A percentile compares a stretch with the other conserved stretches of the same genome.
phyloP scores from a whole-genome alignment of 2,329 filamentous ascomycete genomes.

The Venturia pyrina region DNA sequence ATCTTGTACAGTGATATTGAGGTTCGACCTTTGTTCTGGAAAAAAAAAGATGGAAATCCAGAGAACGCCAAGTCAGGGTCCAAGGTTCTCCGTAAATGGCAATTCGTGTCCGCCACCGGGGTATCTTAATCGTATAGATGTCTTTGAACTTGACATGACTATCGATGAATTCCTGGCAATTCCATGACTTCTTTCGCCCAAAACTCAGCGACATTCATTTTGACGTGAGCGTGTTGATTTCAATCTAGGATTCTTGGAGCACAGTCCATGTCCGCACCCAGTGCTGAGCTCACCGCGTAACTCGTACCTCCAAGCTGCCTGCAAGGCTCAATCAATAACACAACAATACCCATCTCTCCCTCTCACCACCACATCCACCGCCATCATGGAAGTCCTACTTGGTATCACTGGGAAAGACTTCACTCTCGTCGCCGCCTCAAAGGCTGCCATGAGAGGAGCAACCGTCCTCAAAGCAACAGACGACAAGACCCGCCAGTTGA shows the following conservation, averaged over 20 bases:
- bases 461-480: constrained; percentile 91
- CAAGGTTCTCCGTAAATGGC: background rate
- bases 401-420: constrained; percentile 99
- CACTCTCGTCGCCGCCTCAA: constrained; percentile 92
- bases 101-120: background rate
- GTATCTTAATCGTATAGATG: background rate
- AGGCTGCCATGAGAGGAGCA: constrained; percentile 95
- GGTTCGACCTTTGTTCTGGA: background rate
- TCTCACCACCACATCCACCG: background rate
- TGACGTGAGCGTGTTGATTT: background rate
- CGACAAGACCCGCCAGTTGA: constrained; percentile 90
- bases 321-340: constrained; percentile 5
- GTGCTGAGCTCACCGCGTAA: background rate
- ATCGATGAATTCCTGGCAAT: background rate
- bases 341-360: background rate
- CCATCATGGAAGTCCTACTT: constrained; percentile 70
- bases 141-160: background rate
- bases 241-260: background rate
- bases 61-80: background rate
- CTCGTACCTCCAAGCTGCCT: constrained; percentile 2
- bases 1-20: background rate
- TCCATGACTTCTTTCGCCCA: background rate
- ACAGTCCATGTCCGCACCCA: background rate
- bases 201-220: background rate
- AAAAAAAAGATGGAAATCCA: background rate